These are phyloP conservation scores for Nakazawaea wyomingensis DNA, from an alignment of 805 yeast genomes.

Conservation along the genomic window DNA sequence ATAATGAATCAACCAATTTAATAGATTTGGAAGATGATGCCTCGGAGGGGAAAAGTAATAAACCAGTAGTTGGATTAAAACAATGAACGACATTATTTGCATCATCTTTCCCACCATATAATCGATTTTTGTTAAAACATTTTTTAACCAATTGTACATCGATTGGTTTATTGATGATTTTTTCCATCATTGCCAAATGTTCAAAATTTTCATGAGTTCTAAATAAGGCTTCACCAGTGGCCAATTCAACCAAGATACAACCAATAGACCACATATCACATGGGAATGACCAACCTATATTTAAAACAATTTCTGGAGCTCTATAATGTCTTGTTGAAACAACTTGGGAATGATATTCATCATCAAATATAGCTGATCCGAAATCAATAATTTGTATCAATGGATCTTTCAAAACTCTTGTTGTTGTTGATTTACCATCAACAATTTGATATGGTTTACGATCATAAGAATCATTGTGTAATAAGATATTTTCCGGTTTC, in stretches of 20 bases:
- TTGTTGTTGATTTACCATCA: constrained; percentile 25
- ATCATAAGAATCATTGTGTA: constrained; percentile 47
- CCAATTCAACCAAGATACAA: constrained; percentile 84
- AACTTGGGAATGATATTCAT: constrained; percentile 87
- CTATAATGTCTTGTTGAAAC: constrained; percentile 95
- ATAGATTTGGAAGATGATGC: constrained; percentile 32
- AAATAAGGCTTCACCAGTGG: constrained; percentile 91
- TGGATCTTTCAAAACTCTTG: constrained; percentile 64
- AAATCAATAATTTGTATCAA: constrained; percentile 88
- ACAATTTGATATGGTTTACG: constrained; percentile 31
- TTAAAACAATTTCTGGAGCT: constrained; percentile 94
- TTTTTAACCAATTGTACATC: constrained; percentile 30
- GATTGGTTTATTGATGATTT: constrained; percentile 54
- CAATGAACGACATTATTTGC: constrained; percentile 18
- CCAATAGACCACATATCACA: constrained; percentile 98
- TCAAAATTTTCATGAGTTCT: constrained; percentile 93
- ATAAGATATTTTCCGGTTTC: constrained; percentile 89
- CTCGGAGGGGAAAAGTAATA: constrained; percentile 29
- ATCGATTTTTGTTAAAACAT: constrained; percentile 23
- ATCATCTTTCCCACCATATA: constrained; percentile 14
- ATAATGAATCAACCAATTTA: constrained; percentile 29
- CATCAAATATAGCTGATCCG: constrained; percentile 93
- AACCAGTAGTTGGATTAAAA: constrained; percentile 26
- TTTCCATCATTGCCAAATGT: constrained; percentile 93
- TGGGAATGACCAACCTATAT: constrained; percentile 95